Conservation (phyloP, 2,329 filamentous ascomycete species). For the Fusarium fracticaudum region DNA sequence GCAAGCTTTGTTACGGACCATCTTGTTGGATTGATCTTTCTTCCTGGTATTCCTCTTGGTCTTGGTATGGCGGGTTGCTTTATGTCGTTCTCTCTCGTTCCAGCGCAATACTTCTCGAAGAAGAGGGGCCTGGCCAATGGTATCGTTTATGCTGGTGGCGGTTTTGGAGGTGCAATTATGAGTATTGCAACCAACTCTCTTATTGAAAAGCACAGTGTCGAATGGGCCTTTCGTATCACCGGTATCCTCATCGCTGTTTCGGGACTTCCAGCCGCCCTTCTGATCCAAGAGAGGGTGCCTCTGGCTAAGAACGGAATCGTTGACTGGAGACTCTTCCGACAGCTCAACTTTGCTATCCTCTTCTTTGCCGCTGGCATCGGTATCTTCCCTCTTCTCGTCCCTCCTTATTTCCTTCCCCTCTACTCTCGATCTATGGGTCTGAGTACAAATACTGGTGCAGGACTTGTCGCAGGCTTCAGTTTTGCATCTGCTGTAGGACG, state of each 20-base stretch:
- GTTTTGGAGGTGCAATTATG: slow-evolving; percentile 64
- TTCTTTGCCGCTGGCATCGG: slow-evolving; percentile 65
- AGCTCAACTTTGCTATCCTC: slow-evolving; percentile 60
- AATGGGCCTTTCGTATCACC: slow-evolving; percentile 63
- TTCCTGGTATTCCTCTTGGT: slow-evolving; percentile 39
- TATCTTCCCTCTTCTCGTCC: slow-evolving; percentile 69
- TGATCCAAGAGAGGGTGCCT: slow-evolving; percentile 58
- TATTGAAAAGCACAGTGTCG: slow-evolving; percentile 55
- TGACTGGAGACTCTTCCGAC: slow-evolving; percentile 64
- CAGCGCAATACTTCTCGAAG: slow-evolving; percentile 63
- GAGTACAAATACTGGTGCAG: slow-evolving; percentile 62
- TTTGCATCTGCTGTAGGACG: slow-evolving; percentile 68
- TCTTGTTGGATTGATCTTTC: slow-evolving; percentile 43
- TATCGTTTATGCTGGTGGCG: slow-evolving; percentile 62
- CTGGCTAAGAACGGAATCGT: slow-evolving; percentile 47
- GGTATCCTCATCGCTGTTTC: slow-evolving; percentile 63
- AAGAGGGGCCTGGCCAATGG: slow-evolving; percentile 66
- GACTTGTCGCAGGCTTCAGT: slow-evolving; percentile 69
- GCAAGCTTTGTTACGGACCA: slow-evolving; percentile 34
- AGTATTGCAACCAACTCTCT: slow-evolving; percentile 60
- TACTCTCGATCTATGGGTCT: slow-evolving; percentile 66
- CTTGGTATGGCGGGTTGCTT: slow-evolving; percentile 45
- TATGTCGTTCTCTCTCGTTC: slow-evolving; percentile 33
- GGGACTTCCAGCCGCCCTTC: slow-evolving; percentile 63
- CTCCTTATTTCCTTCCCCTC: slow-evolving; percentile 69